These are phyloP conservation scores for Talaromyces rugulosus DNA, from an alignment of 2,329 filamentous ascomycete species.

Conservation along the genomic window DNA sequence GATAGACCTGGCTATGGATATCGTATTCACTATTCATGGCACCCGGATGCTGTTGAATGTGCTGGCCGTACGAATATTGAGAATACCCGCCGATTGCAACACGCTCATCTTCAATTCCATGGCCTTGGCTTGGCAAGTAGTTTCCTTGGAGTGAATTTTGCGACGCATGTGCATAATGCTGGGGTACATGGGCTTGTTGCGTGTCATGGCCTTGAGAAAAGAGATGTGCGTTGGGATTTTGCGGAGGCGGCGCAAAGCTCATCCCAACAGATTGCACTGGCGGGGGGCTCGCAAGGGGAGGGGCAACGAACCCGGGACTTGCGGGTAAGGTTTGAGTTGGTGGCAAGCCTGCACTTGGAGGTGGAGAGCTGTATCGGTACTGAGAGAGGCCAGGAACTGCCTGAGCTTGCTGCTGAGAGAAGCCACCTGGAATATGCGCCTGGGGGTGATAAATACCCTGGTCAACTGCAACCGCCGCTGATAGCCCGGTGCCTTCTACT, in stretches of 20 bases:
- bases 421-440: constrained; percentile 21
- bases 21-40: constrained; percentile 32
- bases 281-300: constrained; percentile 15
- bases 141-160: constrained; percentile 18
- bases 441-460: constrained; percentile 29
- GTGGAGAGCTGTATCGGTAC: constrained; percentile 18
- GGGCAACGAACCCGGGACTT: constrained; percentile 26
- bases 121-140: constrained; percentile 16
- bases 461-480: constrained; percentile 38
- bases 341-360: constrained; percentile 26
- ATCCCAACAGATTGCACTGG: constrained; percentile 20
- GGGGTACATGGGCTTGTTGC: constrained; percentile 7
- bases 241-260: constrained; percentile 29
- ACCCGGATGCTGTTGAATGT: constrained; percentile 19
- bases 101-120: constrained; percentile 11
- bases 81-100: constrained; percentile 36
- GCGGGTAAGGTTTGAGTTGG: constrained; percentile 21
- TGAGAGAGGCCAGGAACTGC: constrained; percentile 16
- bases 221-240: constrained; percentile 32
- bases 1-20: constrained; percentile 44
- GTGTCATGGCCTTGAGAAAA: constrained; percentile 26
- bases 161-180: constrained; percentile 13
- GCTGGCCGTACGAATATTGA: constrained; percentile 39
- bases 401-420: constrained; percentile 22
- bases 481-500: constrained; percentile 42